Evolutionary conservation across 2,329 filamentous ascomycete genomes (phyloP).

Genomic region (Beauveria sp.): DNA sequence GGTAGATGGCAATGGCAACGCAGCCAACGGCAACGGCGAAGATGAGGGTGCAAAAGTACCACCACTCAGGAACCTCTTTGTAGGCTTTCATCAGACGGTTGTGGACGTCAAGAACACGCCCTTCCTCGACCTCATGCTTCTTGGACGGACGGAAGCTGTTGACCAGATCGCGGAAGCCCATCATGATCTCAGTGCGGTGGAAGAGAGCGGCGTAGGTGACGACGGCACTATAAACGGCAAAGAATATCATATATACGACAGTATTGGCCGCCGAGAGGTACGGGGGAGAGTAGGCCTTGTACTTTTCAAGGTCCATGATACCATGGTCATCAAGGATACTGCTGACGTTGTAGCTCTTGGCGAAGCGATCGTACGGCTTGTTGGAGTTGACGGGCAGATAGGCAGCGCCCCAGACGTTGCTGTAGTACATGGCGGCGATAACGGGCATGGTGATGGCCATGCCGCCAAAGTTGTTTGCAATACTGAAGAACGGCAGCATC

Average conservation of each 20-base stretch:
- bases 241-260: conserved; percentile 24
- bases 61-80: conserved; percentile 33
- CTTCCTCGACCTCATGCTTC: conserved; percentile 13
- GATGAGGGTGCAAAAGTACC: conserved; percentile 29
- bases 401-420: conserved; percentile 34
- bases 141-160: conserved; percentile 17
- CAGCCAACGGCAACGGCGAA: conserved; percentile 28
- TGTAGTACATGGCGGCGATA: conserved; percentile 34
- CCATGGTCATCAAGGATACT: conserved; percentile 28
- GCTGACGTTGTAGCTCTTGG: conserved; percentile 27
- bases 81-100: conserved; percentile 26
- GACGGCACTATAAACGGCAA: conserved; percentile 21
- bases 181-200: conserved; percentile 23
- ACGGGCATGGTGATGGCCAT: conserved; percentile 27
- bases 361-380: conserved; percentile 34
- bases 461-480: conserved; percentile 28
- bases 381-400: conserved; percentile 39
- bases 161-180: conserved; percentile 20
- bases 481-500: conserved; percentile 29
- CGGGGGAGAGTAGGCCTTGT: conserved; percentile 35
- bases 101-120: conserved; percentile 20
- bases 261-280: conserved; percentile 22
- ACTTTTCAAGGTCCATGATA: conserved; percentile 28
- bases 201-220: conserved; percentile 23
- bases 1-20: conserved; percentile 30